Evolutionary conservation across 2,329 filamentous ascomycete species (phyloP).

Genomic region (Fusarium sp.): DNA sequence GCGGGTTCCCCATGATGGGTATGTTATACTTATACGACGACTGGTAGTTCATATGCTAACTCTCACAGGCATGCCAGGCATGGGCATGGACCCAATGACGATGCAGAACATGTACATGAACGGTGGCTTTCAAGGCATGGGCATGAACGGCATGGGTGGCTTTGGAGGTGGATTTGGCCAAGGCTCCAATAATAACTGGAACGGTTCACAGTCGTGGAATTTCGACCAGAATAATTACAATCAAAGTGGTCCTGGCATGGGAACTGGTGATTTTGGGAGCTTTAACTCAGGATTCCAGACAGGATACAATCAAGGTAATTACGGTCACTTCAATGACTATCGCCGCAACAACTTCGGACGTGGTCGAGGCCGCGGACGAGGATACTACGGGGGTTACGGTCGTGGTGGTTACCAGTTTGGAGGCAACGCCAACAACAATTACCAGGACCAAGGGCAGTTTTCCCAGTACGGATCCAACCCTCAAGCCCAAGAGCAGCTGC

Average conservation of each 20-base stretch:
- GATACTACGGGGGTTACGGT: constrained; percentile 66
- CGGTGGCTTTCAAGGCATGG: constrained; percentile 82
- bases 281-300: constrained; percentile 82
- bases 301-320: constrained; percentile 87
- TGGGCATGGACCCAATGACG: constrained; percentile 85
- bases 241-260: constrained; percentile 86
- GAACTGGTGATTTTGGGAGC: constrained; percentile 82
- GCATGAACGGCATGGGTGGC: constrained; percentile 82
- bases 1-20: constrained; percentile 87
- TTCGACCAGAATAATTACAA: constrained; percentile 90
- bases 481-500: constrained; percentile 38
- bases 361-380: constrained; percentile 74
- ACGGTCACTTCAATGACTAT: constrained; percentile 86
- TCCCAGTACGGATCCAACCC: constrained; percentile 44
- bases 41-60: constrained; percentile 44
- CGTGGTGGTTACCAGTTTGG: constrained; percentile 67
- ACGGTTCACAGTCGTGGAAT: constrained; percentile 85
- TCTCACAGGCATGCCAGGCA: constrained; percentile 77
- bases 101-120: constrained; percentile 85
- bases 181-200: constrained; percentile 83
- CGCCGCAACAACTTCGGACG: constrained; percentile 74
- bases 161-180: constrained; percentile 72
- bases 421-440: constrained; percentile 52
- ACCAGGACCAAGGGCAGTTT: constrained; percentile 51
- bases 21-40: constrained; percentile 54